Percentiles rank a stretch among this genome's conserved stretches.
phyloP scores from a whole-genome alignment of 148 eudicot species.

The Fallopia convolvulus region DNA sequence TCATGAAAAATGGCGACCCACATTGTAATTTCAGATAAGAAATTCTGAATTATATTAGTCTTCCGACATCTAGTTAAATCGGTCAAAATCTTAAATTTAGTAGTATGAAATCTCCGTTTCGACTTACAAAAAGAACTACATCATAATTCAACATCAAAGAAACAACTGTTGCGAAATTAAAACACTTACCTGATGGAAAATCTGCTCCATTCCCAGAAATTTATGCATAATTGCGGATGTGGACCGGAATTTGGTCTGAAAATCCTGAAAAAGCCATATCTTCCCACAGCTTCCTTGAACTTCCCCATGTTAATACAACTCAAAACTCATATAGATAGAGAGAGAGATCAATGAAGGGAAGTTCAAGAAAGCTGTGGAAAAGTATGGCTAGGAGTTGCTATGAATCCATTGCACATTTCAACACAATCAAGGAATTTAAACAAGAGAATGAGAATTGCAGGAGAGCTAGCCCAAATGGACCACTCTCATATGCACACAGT shows the following conservation, averaged over 20 bases:
- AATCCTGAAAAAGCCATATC: constrained; percentile 6
- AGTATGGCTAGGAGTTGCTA: constrained; percentile 11
- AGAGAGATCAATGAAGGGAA: not conserved
- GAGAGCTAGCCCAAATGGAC: not conserved
- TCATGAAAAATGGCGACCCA: not conserved
- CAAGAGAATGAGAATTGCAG: not conserved
- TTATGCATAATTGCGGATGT: no score
- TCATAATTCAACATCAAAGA: not conserved
- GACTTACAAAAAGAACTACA: not conserved
- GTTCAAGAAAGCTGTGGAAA: constrained; percentile 18
- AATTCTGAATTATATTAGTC: not conserved
- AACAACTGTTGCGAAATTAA: not conserved
- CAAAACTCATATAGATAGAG: not conserved
- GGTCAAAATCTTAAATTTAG: no score
- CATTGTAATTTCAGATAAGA: not conserved
- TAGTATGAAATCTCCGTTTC: no score
- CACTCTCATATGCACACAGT: not conserved
- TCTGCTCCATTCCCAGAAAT: not conserved
- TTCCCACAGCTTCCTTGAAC: constrained; percentile 16
- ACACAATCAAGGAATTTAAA: not conserved
- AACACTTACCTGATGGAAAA: not conserved
- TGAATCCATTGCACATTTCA: not conserved
- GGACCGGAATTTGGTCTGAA: no score
- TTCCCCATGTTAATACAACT: not conserved
- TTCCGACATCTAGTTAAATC: no score